Percentiles rank a stretch among this genome's conserved stretches.
Evolutionary conservation across 306 rosid genomes (phyloP).

Genomic region (Cicer bijugum): DNA sequence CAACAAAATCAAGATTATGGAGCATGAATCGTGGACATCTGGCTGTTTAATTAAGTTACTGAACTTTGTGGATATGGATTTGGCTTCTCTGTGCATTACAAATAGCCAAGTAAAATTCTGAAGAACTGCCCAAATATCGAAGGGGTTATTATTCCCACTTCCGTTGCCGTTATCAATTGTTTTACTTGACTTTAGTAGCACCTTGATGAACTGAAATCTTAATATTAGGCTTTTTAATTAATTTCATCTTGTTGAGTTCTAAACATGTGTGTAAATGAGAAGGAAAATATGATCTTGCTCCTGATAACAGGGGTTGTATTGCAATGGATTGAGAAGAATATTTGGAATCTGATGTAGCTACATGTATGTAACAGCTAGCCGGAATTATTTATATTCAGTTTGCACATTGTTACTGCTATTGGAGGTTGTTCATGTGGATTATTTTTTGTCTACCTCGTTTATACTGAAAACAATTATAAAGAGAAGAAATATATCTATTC

Average conservation of each 20-base stretch:
- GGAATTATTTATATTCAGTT: constrained; percentile 14
- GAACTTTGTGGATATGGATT: constrained; percentile 50
- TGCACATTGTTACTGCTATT: no score
- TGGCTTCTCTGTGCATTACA: constrained; percentile 41
- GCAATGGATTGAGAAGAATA: constrained; percentile 3
- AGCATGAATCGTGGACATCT: constrained; percentile 49
- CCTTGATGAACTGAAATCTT: constrained; percentile 4
- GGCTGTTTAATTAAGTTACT: constrained; percentile 33
- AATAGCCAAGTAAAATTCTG: constrained; percentile 38
- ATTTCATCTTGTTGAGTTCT: constrained; percentile 26
- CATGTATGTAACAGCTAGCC: not conserved
- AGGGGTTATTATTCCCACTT: constrained; percentile 18
- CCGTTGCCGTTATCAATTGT: not conserved
- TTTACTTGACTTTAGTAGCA: not conserved
- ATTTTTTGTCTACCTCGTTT: no score
- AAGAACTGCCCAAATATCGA: constrained; percentile 27
- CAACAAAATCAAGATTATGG: constrained; percentile 12
- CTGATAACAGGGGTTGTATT: not conserved
- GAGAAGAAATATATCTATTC: no score
- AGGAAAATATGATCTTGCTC: constrained; percentile 15
- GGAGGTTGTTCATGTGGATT: no score
- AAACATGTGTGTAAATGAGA: constrained; percentile 24
- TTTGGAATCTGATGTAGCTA: constrained; percentile 17
- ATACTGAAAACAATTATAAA: no score
- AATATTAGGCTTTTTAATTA: constrained; percentile 25